phyloP scores from a whole-genome alignment of 148 eudicot species.

The Amaranthus cruentus region DNA sequence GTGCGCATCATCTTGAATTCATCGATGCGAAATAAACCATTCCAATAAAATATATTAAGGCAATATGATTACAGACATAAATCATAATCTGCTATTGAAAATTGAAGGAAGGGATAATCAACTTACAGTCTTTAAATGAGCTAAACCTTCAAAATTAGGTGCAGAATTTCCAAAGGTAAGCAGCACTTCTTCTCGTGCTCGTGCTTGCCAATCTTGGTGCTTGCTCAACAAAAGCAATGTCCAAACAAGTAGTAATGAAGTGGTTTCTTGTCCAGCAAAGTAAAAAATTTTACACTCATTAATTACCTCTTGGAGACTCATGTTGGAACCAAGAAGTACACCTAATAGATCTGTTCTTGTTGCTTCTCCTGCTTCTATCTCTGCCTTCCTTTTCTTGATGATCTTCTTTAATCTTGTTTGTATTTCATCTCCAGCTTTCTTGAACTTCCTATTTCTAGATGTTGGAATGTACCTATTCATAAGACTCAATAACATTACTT shows the following conservation, averaged over 20 bases:
- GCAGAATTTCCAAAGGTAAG: conserved; percentile 3
- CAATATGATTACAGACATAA: neutral
- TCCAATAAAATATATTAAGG: too few relatives aligned
- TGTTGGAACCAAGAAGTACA: conserved; percentile 16
- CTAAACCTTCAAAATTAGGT: conserved; percentile 7
- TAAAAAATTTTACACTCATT: neutral
- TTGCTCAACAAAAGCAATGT: conserved; percentile 12
- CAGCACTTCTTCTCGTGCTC: conserved; percentile 20
- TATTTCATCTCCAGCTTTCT: neutral
- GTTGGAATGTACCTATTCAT: conserved; percentile 7
- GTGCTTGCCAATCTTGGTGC: conserved; percentile 17
- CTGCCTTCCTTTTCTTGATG: conserved; percentile 2
- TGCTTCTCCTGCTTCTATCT: neutral
- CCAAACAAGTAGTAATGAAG: conserved; percentile 16
- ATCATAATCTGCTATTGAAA: neutral
- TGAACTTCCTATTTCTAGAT: neutral
- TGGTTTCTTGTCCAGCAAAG: conserved; percentile 1
- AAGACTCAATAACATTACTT: too few relatives aligned
- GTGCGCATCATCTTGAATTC: too few relatives aligned
- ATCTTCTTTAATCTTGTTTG: neutral
- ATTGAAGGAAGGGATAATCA: neutral
- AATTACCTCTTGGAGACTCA: conserved; percentile 11
- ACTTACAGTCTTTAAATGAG: conserved; percentile 17
- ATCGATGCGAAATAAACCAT: too few relatives aligned
- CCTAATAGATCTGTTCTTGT: conserved; percentile 8